Percentiles rank a stretch among this genome's conserved stretches.
Evolutionary conservation across 768 basidiomycete genomes (phyloP).

Genomic region (Boletellus emodensis): DNA sequence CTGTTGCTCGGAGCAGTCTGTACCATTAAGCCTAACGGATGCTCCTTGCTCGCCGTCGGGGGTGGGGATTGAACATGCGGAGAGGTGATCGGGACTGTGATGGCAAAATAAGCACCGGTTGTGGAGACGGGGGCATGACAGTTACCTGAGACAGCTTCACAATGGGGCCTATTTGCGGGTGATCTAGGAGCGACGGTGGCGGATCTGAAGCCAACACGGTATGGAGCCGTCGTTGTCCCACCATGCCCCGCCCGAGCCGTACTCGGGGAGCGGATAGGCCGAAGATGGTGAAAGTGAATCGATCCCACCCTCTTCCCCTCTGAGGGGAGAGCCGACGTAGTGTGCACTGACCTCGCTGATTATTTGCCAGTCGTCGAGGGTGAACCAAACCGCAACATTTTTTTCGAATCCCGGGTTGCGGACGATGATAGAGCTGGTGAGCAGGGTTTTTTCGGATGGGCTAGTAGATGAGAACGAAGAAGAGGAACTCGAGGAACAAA

Average conservation of each 20-base stretch:
- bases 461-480: slow-evolving; percentile 2
- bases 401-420: slow-evolving; percentile 87
- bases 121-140: neutral
- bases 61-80: neutral
- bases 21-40: slow-evolving; percentile 5
- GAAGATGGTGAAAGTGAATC: slow-evolving; percentile 53
- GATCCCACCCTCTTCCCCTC: slow-evolving; percentile 43
- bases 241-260: slow-evolving; percentile 63
- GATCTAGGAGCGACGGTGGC: neutral
- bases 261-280: slow-evolving; percentile 17
- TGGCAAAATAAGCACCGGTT: slow-evolving; percentile 1
- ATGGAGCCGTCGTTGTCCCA: slow-evolving; percentile 87
- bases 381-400: slow-evolving; percentile 80
- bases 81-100: slow-evolving; percentile 8
- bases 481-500: slow-evolving; percentile 33
- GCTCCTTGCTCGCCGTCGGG: slow-evolving; percentile 9
- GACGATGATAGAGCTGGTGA: slow-evolving; percentile 77
- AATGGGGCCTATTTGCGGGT: slow-evolving; percentile 4
- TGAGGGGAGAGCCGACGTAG: slow-evolving; percentile 35
- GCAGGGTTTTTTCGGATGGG: slow-evolving; percentile 25
- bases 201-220: slow-evolving; percentile 66
- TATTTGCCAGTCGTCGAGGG: slow-evolving; percentile 92
- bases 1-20: neutral
- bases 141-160: slow-evolving; percentile 24
- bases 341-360: slow-evolving; percentile 75